Conservation (phyloP, 345 rosid species). For the Turnera subulata region DNA sequence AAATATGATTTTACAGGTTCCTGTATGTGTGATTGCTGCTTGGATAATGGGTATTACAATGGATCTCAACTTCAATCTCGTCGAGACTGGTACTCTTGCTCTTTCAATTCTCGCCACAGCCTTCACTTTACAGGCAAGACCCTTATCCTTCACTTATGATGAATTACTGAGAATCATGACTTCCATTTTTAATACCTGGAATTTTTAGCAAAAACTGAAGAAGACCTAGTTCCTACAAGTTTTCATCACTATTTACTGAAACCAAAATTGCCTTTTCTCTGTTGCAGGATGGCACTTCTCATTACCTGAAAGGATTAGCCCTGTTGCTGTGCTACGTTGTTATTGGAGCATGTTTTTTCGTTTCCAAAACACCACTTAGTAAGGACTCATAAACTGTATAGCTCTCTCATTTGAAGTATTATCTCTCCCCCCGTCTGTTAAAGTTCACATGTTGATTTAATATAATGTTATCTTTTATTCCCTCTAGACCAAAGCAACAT, state of each 20-base stretch:
- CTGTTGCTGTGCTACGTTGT: constrained; percentile 65
- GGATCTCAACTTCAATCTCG: constrained; percentile 79
- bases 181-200: no score
- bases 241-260: no score
- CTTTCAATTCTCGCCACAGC: constrained; percentile 58
- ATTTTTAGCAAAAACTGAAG: no score
- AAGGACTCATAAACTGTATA: constrained; percentile 9
- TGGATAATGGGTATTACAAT: constrained; percentile 74
- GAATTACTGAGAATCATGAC: neutral
- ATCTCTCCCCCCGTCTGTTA: neutral
- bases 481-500: constrained; percentile 23
- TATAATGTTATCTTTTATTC: neutral
- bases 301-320: constrained; percentile 80
- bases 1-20: constrained; percentile 43
- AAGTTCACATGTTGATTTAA: neutral
- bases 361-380: constrained; percentile 46
- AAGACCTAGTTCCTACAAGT: neutral
- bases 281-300: constrained; percentile 83
- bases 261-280: neutral
- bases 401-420: neutral
- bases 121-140: constrained; percentile 71
- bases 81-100: constrained; percentile 82
- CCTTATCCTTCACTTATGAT: neutral
- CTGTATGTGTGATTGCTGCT: constrained; percentile 54
- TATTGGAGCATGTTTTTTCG: constrained; percentile 74